A percentile compares a stretch with the other conserved stretches of the same genome.
Conservation (phyloP, 2,329 filamentous ascomycete genomes). For the Juglanconis oblonga region DNA sequence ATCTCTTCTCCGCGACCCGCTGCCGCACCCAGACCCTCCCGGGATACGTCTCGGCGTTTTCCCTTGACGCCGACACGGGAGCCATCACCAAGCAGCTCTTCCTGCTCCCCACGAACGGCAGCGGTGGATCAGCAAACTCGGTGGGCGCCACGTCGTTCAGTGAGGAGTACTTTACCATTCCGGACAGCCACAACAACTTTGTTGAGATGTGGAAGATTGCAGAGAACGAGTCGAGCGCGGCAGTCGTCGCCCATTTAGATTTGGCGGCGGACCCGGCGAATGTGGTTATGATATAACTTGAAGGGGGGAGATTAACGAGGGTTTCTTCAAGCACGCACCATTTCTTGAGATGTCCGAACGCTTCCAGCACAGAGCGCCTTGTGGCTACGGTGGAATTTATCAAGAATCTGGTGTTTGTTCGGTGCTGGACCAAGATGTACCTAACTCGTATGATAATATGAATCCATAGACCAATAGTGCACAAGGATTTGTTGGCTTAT, state of each 20-base stretch:
- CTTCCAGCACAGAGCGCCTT: no score
- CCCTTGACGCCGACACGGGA: slow-evolving; percentile 24
- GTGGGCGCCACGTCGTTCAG: slow-evolving; percentile 30
- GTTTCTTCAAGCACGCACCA: no score
- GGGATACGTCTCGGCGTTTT: slow-evolving; percentile 34
- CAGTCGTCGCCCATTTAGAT: not conserved
- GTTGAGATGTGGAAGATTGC: slow-evolving; percentile 33
- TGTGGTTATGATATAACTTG: no score
- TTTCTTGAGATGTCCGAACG: no score
- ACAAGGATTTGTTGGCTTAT: no score
- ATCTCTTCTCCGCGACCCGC: slow-evolving; percentile 23
- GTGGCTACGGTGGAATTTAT: no score
- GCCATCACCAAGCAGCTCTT: slow-evolving; percentile 30
- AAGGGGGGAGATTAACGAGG: no score
- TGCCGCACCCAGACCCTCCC: slow-evolving; percentile 19
- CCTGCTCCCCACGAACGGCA: slow-evolving; percentile 28
- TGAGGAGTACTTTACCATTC: slow-evolving; percentile 30
- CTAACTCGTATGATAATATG: no score
- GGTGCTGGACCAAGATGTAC: no score
- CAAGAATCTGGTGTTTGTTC: no score
- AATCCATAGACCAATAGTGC: no score
- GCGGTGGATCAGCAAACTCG: slow-evolving; percentile 34
- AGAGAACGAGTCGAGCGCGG: slow-evolving; percentile 12
- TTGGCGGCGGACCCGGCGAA: not conserved
- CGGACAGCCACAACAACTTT: slow-evolving; percentile 32